These are phyloP conservation scores for Cladosporium sp. DNA, from an alignment of 2,329 filamentous ascomycete species.

Conservation along the genomic window DNA sequence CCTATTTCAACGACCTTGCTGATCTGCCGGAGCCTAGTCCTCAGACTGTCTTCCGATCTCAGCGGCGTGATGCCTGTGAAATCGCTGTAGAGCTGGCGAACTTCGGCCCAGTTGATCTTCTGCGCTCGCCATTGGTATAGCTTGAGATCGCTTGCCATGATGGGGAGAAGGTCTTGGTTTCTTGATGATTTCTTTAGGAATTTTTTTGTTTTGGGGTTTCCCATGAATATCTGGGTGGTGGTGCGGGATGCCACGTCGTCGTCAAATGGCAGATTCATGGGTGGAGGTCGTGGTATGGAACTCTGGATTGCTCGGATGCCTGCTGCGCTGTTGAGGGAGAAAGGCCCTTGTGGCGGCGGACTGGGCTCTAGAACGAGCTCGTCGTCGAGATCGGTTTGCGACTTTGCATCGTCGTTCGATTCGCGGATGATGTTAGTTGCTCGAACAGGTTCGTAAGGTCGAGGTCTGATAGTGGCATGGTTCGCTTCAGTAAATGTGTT, in stretches of 20 bases:
- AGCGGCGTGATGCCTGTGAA: not conserved
- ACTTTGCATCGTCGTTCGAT: not conserved
- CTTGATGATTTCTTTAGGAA: not conserved
- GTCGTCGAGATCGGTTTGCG: not conserved
- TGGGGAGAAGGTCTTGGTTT: not conserved
- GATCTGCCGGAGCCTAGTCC: not conserved
- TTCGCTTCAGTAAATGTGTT: not conserved
- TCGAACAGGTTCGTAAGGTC: not conserved
- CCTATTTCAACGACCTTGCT: not conserved
- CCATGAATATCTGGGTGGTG: constrained; percentile 2
- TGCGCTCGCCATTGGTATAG: constrained; percentile 9
- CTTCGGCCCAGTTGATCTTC: not conserved
- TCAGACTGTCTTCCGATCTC: not conserved
- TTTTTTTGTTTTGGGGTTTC: not conserved
- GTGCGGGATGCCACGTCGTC: not conserved
- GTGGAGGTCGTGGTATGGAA: not conserved
- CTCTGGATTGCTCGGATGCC: not conserved
- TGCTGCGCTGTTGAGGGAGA: not conserved
- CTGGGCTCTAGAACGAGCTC: not conserved
- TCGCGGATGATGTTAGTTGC: not conserved
- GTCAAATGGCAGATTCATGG: not conserved
- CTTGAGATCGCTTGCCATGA: not conserved
- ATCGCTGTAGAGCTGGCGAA: not conserved
- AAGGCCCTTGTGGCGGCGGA: not conserved
- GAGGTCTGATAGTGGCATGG: not conserved